Evolutionary conservation across 164 flowering plant species (phyloP).

Genomic region (Liriodendron chinense): DNA sequence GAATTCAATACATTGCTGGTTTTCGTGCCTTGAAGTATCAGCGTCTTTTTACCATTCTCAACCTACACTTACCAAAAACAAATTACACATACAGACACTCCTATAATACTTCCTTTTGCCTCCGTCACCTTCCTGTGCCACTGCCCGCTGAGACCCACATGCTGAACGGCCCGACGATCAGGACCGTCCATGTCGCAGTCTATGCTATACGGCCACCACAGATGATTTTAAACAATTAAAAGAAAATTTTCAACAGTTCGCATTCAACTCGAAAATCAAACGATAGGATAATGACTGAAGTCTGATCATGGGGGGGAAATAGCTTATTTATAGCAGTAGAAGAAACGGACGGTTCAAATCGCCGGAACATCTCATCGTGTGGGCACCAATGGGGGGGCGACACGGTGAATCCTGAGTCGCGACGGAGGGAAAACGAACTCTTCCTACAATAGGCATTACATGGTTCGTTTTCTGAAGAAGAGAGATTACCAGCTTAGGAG

Average conservation of each 20-base stretch:
- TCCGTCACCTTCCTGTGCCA: too few relatives aligned
- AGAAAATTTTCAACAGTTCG: neutral
- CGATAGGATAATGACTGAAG: neutral
- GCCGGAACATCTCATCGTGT: neutral
- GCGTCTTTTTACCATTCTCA: slow-evolving; percentile 82
- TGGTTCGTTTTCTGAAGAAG: neutral
- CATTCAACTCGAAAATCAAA: neutral
- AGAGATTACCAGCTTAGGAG: slow-evolving; percentile 46
- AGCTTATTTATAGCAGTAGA: neutral
- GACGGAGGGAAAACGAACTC: neutral
- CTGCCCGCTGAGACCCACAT: too few relatives aligned
- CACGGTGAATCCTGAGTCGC: neutral
- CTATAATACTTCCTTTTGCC: neutral
- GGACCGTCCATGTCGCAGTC: neutral
- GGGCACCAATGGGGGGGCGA: neutral
- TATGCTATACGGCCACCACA: neutral
- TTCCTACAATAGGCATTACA: neutral
- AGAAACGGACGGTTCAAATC: neutral
- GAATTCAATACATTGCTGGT: slow-evolving; percentile 66
- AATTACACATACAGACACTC: neutral
- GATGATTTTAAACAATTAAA: neutral
- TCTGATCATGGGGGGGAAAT: neutral
- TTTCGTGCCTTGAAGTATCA: slow-evolving; percentile 85
- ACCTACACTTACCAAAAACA: slow-evolving; percentile 37
- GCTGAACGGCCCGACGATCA: neutral